Evolutionary conservation across 192 early-diverging fungal genomes (phyloP).

Genomic region (Backusella luteola): DNA sequence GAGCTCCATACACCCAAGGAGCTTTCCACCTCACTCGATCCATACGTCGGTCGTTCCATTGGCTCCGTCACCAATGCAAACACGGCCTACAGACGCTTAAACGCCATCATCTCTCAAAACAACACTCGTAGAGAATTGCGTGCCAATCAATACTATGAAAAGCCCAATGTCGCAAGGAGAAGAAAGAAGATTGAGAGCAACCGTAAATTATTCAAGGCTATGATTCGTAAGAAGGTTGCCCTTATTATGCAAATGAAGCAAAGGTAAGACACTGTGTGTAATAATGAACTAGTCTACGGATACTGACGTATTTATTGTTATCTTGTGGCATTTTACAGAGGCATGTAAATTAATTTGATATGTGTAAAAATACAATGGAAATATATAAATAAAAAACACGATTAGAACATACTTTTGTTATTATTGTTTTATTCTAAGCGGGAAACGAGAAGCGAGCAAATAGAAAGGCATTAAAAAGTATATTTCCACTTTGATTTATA

Average conservation of each 20-base stretch:
- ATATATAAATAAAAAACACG: background rate
- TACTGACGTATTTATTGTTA: background rate
- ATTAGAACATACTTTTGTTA: background rate
- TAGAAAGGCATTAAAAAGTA: background rate
- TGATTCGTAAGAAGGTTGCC: conserved; percentile 60
- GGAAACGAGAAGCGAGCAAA: background rate
- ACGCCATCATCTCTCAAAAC: conserved; percentile 55
- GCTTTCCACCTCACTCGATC: conserved; percentile 32
- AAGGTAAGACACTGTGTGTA: conserved; percentile 24
- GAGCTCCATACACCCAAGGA: conserved; percentile 20
- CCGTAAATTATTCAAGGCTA: conserved; percentile 54
- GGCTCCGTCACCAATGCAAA: conserved; percentile 37
- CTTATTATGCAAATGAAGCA: conserved; percentile 66
- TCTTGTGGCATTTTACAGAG: conserved; percentile 4
- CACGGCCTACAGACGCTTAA: conserved; percentile 55
- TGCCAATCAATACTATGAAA: conserved; percentile 61
- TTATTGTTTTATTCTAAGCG: background rate
- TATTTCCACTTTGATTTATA: too few species aligned
- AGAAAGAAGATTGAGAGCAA: conserved; percentile 53
- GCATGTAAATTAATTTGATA: conserved; percentile 15
- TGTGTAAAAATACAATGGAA: background rate
- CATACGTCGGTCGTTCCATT: conserved; percentile 53
- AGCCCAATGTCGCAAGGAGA: conserved; percentile 64
- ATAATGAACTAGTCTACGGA: background rate
- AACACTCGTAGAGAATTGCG: conserved; percentile 55